Percentiles rank a stretch among this genome's conserved stretches.
Evolutionary conservation across 2,329 filamentous ascomycete species (phyloP).

Genomic region (Thermomyces lanuginosus): DNA sequence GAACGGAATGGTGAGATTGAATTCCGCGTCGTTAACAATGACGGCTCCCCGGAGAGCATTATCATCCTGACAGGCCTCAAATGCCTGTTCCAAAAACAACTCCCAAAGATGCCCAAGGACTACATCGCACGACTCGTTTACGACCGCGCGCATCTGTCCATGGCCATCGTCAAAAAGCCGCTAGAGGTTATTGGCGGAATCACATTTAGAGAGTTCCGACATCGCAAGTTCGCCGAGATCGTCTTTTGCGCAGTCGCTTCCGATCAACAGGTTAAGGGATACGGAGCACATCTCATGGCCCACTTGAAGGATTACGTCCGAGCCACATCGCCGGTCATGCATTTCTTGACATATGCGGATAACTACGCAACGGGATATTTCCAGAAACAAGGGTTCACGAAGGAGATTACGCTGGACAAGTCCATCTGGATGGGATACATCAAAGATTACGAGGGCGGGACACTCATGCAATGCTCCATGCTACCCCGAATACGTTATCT

Average conservation of each 20-base stretch:
- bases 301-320: slow-evolving; percentile 97
- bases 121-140: slow-evolving; percentile 96
- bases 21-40: slow-evolving; percentile 95
- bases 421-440: slow-evolving; percentile 98
- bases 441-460: slow-evolving; percentile 97
- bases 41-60: slow-evolving; percentile 67
- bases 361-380: slow-evolving; percentile 99
- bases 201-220: slow-evolving; percentile 85
- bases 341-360: slow-evolving; percentile 95
- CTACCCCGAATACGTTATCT: slow-evolving; percentile 85
- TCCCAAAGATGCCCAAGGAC: slow-evolving; percentile 98
- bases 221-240: slow-evolving; percentile 87
- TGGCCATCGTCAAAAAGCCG: slow-evolving; percentile 93
- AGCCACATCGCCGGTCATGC: slow-evolving; percentile 89
- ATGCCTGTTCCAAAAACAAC: slow-evolving; percentile 94
- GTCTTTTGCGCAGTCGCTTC: slow-evolving; percentile 96
- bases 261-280: slow-evolving; percentile 96
- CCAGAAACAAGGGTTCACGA: slow-evolving; percentile 97
- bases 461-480: slow-evolving; percentile 99
- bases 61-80: slow-evolving; percentile 92
- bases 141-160: slow-evolving; percentile 85
- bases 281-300: slow-evolving; percentile 93
- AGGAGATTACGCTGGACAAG: slow-evolving; percentile 84
- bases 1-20: slow-evolving; percentile 90
- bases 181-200: slow-evolving; percentile 83